Percentiles rank a stretch among this genome's conserved stretches.
Evolutionary conservation across 1,139 yeast species (phyloP).

Genomic region (Yamadazyma songkhlaensis): DNA sequence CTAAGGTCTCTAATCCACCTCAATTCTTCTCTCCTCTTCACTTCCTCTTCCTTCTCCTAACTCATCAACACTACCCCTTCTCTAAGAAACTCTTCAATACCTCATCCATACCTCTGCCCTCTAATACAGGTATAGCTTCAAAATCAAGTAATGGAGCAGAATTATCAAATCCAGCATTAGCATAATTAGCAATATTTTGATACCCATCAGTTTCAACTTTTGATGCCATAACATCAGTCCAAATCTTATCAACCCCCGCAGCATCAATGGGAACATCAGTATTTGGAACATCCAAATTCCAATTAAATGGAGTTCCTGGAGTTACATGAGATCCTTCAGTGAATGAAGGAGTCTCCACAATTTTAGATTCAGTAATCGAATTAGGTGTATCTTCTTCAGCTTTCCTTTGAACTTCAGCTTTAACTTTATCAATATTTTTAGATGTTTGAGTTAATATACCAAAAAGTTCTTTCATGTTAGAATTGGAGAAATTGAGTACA

Average conservation of each 20-base stretch:
- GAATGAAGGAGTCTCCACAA: background rate
- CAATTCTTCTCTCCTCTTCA: too few species aligned
- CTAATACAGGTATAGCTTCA: background rate
- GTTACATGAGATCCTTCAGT: background rate
- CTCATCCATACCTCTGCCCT: conserved; percentile 3
- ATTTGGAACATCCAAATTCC: background rate
- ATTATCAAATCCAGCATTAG: conserved; percentile 7
- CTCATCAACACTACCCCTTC: background rate
- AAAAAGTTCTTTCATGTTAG: conserved; percentile 2
- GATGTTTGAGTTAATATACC: conserved; percentile 1
- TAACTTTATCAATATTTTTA: conserved; percentile 2
- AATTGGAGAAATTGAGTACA: conserved; percentile 4
- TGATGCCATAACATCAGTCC: conserved; percentile 7
- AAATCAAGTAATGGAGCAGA: background rate
- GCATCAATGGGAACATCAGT: background rate
- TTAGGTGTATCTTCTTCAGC: background rate
- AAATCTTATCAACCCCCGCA: conserved; percentile 7
- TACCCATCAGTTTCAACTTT: conserved; percentile 4
- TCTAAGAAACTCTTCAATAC: conserved; percentile 8
- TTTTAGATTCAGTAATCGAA: background rate
- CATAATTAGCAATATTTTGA: conserved; percentile 8
- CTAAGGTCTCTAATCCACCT: too few species aligned
- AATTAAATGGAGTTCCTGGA: background rate
- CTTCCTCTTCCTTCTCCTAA: too few species aligned
- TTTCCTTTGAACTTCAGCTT: background rate